Evolutionary conservation across 305 asterid species (phyloP), one percentile per base, ranked within the genome.

Genomic region (Ilex paraguariensis): DNA sequence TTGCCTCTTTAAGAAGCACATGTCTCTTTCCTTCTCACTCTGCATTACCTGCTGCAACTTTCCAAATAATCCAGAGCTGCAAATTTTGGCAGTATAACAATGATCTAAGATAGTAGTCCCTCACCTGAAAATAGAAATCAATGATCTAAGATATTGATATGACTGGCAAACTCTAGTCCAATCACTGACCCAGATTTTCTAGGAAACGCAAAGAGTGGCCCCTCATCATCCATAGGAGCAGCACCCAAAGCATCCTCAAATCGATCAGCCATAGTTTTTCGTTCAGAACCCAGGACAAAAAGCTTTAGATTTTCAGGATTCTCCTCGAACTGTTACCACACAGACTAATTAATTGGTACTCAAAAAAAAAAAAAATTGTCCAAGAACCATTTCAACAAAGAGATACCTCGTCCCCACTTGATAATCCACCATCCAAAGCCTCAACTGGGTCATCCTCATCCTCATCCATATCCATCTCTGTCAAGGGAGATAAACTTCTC

Each of bases 241-340:
- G 75, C 73, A 76, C 83, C 90, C 67, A 88, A 76, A 69, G 85
- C 95, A 65, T 84, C 88, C 65, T 83, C 87, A 75, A 91, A 84
- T 74, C 78, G 88, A 79, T 88, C 94, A 30, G 83, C 90, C 81
- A 91, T 82, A 51, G 88, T 79, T 72, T 70, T 82, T 68, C 54
- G 67, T 56, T 56, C 16, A n/a, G 13, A 32, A 6, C 28, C 60
- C 44, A 81, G 81, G 57, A 72, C 59, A 60, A 56, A 62, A 45
- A 80, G 55, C 73, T 79, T 79, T 50, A 59, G 54, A 55, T 42
- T 59, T 72, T 59, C 77, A 64, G 70, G 81, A 66, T 54, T 77
- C 73, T 72, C 88, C 98, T 84, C 83, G 68, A 77, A 63, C 31
- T 16, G n/a, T 31, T 49, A 63, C 46, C 56, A 51, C 65, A n/a